phyloP scores from a whole-genome alignment of 257 asterid species.

The Nicotiana tabacum region DNA sequence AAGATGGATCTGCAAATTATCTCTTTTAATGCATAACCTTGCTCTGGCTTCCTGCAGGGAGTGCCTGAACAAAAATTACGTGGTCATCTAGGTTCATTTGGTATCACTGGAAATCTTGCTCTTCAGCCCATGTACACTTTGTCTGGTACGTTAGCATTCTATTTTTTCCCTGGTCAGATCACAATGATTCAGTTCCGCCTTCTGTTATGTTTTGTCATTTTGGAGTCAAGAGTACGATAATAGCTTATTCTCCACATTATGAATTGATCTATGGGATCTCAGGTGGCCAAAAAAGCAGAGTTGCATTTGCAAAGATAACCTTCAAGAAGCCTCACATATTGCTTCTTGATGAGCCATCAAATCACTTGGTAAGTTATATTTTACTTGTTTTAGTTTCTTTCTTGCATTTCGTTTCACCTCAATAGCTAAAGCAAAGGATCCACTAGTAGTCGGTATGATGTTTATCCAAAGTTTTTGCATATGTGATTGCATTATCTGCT shows the following conservation, averaged over 20 bases:
- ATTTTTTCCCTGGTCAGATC: slow-evolving; percentile 7
- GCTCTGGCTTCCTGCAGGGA: slow-evolving; percentile 54
- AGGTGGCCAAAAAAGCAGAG: slow-evolving; percentile 99
- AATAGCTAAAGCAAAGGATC: not conserved
- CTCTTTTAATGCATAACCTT: slow-evolving; percentile 5
- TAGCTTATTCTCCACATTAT: slow-evolving; percentile 4
- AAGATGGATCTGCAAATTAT: not conserved
- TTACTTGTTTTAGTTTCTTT: not conserved
- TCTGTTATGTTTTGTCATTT: not conserved
- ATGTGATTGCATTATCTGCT: not conserved
- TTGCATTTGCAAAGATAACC: slow-evolving; percentile 93
- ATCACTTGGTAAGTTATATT: slow-evolving; percentile 79
- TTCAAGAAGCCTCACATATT: slow-evolving; percentile 97
- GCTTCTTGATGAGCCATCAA: slow-evolving; percentile 95
- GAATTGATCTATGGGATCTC: slow-evolving; percentile 25
- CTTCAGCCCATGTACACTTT: slow-evolving; percentile 98
- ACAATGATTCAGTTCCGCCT: not conserved
- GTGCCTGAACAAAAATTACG: slow-evolving; percentile 94
- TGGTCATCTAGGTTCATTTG: slow-evolving; percentile 93
- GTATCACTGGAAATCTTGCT: slow-evolving; percentile 96
- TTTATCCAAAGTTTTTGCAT: not conserved
- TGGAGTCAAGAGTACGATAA: not conserved
- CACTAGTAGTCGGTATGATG: not conserved
- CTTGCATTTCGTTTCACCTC: not conserved
- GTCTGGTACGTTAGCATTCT: slow-evolving; percentile 52